These are phyloP conservation scores for Berkeleyomyces rouxiae DNA, from an alignment of 2,329 filamentous ascomycete genomes.

Conservation along the genomic window DNA sequence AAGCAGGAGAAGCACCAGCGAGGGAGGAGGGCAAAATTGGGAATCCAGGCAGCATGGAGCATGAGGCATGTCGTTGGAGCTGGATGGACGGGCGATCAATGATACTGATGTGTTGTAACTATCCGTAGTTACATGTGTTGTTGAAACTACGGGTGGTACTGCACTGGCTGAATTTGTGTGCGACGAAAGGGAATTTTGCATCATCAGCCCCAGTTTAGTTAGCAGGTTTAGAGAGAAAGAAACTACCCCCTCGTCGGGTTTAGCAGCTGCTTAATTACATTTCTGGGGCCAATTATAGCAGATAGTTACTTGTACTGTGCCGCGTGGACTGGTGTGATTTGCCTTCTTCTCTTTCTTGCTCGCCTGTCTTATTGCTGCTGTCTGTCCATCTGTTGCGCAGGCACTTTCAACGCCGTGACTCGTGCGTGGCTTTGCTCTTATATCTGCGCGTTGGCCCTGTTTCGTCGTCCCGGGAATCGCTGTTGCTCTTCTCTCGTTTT, in stretches of 20 bases:
- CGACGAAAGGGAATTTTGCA: too few relatives aligned
- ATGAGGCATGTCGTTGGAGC: neutral
- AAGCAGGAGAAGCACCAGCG: neutral
- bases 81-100: too few relatives aligned
- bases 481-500: neutral
- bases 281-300: neutral
- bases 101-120: too few relatives aligned
- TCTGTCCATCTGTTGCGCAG: neutral
- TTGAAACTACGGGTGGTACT: too few relatives aligned
- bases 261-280: neutral
- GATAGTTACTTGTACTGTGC: neutral
- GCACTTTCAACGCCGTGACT: neutral
- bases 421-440: neutral
- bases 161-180: too few relatives aligned
- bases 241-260: neutral
- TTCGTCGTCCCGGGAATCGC: neutral
- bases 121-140: too few relatives aligned
- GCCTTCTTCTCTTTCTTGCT: neutral
- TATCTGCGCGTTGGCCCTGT: neutral
- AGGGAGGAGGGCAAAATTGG: neutral
- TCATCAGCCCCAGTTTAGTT: too few relatives aligned
- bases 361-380: neutral
- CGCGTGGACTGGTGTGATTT: neutral
- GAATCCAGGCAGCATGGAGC: neutral
- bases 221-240: too few relatives aligned